These are phyloP conservation scores for Gloeophyllum trabeum DNA, from an alignment of 768 basidiomycete genomes.

Conservation along the genomic window DNA sequence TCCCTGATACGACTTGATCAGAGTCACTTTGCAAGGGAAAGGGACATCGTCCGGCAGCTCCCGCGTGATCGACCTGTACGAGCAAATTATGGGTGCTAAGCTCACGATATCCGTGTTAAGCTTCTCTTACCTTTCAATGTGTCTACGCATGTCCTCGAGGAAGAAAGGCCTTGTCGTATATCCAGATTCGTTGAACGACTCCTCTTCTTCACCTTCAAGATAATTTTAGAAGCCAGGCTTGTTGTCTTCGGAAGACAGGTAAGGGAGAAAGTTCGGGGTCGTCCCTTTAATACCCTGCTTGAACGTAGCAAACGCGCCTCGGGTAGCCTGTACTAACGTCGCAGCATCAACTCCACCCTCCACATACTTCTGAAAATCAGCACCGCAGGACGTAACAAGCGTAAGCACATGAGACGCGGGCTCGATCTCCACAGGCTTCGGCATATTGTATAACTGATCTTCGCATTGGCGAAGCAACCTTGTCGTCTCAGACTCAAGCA, in stretches of 20 bases:
- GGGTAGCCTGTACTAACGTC: background rate
- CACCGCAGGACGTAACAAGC: background rate
- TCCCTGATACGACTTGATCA: conserved; percentile 21
- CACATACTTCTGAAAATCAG: background rate
- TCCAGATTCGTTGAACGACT: no score
- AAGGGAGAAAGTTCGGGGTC: conserved; percentile 49
- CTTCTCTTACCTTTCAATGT: background rate
- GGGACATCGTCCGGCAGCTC: conserved; percentile 18
- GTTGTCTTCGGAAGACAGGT: no score
- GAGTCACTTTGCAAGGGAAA: conserved; percentile 21
- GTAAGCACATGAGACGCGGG: background rate
- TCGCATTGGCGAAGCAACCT: background rate
- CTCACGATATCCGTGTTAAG: background rate
- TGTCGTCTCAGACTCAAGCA: background rate
- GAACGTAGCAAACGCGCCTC: conserved; percentile 20
- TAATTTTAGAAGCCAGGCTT: no score
- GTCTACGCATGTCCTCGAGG: background rate
- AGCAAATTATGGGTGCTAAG: background rate
- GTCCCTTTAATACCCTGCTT: conserved; percentile 34
- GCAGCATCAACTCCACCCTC: background rate
- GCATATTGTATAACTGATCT: background rate
- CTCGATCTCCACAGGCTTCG: background rate
- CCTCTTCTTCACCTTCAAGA: no score
- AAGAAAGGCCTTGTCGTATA: no score
- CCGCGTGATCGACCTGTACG: conserved; percentile 6